phyloP scores from a whole-genome alignment of 2,329 filamentous ascomycete species.

The Neobulgaria alba region DNA sequence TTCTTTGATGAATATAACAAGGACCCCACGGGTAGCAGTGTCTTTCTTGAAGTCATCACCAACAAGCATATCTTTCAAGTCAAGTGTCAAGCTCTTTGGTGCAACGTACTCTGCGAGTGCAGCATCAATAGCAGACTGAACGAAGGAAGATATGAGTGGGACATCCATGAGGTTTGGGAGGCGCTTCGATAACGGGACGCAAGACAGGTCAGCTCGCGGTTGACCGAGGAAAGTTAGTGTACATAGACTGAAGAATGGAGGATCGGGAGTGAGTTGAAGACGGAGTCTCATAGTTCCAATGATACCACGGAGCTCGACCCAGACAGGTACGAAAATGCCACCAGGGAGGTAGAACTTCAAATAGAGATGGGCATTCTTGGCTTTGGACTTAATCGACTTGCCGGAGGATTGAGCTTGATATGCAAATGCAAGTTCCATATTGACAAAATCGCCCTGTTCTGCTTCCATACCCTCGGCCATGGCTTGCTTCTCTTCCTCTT shows the following conservation, averaged over 20 bases:
- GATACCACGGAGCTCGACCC: constrained; percentile 66
- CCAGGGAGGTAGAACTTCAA: constrained; percentile 61
- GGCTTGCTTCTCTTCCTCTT: constrained; percentile 29
- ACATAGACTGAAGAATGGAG: constrained; percentile 68
- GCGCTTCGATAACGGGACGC: constrained; percentile 59
- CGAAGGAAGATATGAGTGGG: constrained; percentile 63
- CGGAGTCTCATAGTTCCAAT: constrained; percentile 62
- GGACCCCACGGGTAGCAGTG: constrained; percentile 52
- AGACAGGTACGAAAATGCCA: constrained; percentile 50
- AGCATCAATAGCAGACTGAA: constrained; percentile 65
- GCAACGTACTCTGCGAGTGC: constrained; percentile 69
- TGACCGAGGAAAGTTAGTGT: constrained; percentile 69
- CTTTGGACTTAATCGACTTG: constrained; percentile 51
- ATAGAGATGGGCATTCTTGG: constrained; percentile 65
- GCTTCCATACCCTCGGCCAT: constrained; percentile 56
- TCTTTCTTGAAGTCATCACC: constrained; percentile 76
- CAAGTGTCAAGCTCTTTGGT: constrained; percentile 64
- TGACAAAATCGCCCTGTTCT: constrained; percentile 71
- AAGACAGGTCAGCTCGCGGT: constrained; percentile 62
- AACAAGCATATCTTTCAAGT: constrained; percentile 68
- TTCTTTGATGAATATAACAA: constrained; percentile 57
- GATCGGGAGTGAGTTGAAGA: constrained; percentile 65
- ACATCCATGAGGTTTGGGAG: constrained; percentile 68
- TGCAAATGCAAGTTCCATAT: constrained; percentile 66
- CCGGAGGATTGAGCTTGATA: constrained; percentile 57